Conservation (phyloP, 768 basidiomycete genomes). For the Strobilomyces dryophilus region DNA sequence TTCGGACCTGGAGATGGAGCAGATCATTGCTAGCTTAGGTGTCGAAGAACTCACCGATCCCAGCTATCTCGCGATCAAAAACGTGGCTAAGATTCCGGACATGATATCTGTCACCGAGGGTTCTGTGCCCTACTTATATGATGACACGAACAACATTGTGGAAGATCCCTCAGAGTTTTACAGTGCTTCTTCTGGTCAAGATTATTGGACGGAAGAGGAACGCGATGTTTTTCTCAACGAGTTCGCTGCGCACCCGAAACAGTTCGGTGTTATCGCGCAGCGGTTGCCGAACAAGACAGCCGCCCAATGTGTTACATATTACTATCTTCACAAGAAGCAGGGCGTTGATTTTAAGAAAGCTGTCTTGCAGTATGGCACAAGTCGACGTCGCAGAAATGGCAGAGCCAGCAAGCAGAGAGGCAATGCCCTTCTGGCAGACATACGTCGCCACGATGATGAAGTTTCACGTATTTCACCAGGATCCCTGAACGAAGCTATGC, state of each 20-base stretch:
- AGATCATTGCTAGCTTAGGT: conserved; percentile 91
- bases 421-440: conserved; percentile 77
- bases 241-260: conserved; percentile 85
- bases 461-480: conserved; percentile 26
- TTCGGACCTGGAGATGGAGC: conserved; percentile 95
- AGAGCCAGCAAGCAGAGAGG: conserved; percentile 74
- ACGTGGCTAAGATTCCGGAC: conserved; percentile 86
- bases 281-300: conserved; percentile 80
- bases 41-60: conserved; percentile 94
- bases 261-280: conserved; percentile 89
- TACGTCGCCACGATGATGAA: conserved; percentile 66
- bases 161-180: conserved; percentile 77
- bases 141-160: conserved; percentile 83
- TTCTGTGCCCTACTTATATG: conserved; percentile 59
- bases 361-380: conserved; percentile 59
- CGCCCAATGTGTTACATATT: conserved; percentile 86
- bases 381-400: conserved; percentile 57
- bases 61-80: conserved; percentile 76
- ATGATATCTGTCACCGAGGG: conserved; percentile 74
- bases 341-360: conserved; percentile 81
- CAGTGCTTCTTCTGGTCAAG: conserved; percentile 62
- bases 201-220: conserved; percentile 88
- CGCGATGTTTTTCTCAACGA: conserved; percentile 72
- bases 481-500: conserved; percentile 17
- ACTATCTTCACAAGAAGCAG: conserved; percentile 92